Conservation (phyloP, 2,329 filamentous ascomycete genomes). For the Leptographium radiaticola region DNA sequence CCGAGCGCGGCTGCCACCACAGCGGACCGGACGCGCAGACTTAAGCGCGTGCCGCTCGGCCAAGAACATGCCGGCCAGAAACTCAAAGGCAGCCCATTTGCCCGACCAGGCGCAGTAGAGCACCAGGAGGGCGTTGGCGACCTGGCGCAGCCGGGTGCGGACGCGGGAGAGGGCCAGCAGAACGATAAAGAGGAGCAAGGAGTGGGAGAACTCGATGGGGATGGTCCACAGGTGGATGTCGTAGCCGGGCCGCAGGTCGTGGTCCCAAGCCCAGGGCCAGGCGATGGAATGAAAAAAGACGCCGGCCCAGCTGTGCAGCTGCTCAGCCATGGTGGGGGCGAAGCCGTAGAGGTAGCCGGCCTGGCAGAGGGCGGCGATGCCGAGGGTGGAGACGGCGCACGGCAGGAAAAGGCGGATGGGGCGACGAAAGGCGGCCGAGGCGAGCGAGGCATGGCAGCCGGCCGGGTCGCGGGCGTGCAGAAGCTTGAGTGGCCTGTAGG, state of each 20-base stretch:
- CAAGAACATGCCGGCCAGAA: slow-evolving; percentile 30
- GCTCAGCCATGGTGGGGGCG: slow-evolving; percentile 14
- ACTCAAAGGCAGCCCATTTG: slow-evolving; percentile 31
- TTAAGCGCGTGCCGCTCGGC: slow-evolving; percentile 30
- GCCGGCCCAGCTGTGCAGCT: slow-evolving; percentile 18
- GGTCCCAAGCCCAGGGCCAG: slow-evolving; percentile 23
- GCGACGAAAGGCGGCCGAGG: slow-evolving; percentile 33
- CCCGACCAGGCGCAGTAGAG: slow-evolving; percentile 24
- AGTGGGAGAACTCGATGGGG: slow-evolving; percentile 32
- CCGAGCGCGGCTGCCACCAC: not conserved
- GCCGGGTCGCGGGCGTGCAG: slow-evolving; percentile 25
- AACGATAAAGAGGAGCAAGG: slow-evolving; percentile 29
- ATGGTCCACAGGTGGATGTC: slow-evolving; percentile 36
- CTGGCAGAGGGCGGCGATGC: slow-evolving; percentile 22
- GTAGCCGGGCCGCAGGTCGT: slow-evolving; percentile 22
- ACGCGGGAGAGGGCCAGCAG: slow-evolving; percentile 24
- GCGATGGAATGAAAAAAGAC: slow-evolving; percentile 20
- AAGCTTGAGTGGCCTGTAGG: slow-evolving; percentile 28
- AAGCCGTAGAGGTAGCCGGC: slow-evolving; percentile 16
- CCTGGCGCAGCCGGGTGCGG: slow-evolving; percentile 19
- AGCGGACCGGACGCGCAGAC: slow-evolving; percentile 1
- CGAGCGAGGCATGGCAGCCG: slow-evolving; percentile 24
- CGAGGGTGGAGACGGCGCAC: slow-evolving; percentile 27
- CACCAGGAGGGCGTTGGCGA: slow-evolving; percentile 19
- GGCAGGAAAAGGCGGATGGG: slow-evolving; percentile 33